phyloP scores from a whole-genome alignment of 768 basidiomycete genomes.

The Termitomyces sp. region DNA sequence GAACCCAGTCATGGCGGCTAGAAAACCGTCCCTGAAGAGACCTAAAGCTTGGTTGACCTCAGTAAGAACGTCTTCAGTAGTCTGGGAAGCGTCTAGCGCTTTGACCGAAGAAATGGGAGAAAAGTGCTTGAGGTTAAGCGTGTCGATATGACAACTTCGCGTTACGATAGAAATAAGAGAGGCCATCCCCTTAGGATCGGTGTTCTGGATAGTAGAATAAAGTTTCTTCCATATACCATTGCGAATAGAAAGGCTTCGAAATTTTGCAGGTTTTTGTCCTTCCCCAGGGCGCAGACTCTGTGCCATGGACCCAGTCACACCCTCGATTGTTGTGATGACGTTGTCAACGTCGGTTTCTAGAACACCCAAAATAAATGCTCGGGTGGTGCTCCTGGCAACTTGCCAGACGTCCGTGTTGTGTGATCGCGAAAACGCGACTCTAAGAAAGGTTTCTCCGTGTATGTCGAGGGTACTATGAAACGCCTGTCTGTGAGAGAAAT shows the following conservation, averaged over 20 bases:
- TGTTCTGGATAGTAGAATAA: constrained; percentile 55
- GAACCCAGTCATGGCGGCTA: constrained; percentile 57
- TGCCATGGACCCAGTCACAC: constrained; percentile 27
- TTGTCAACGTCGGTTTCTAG: constrained; percentile 29
- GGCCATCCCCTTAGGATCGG: constrained; percentile 56
- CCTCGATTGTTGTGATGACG: constrained; percentile 27
- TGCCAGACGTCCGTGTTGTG: constrained; percentile 33
- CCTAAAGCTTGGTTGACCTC: constrained; percentile 61
- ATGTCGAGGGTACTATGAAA: constrained; percentile 33
- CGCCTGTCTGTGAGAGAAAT: constrained; percentile 16
- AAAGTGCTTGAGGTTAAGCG: constrained; percentile 52
- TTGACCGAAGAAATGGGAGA: constrained; percentile 25
- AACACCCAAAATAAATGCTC: constrained; percentile 28
- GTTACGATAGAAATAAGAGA: constrained; percentile 58
- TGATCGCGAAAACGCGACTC: constrained; percentile 32
- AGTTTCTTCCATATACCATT: constrained; percentile 66
- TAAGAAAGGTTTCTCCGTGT: constrained; percentile 34
- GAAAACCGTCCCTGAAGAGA: constrained; percentile 58
- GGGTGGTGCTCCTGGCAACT: constrained; percentile 29
- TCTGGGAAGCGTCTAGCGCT: constrained; percentile 20
- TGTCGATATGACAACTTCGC: constrained; percentile 63
- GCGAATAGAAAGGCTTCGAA: constrained; percentile 40
- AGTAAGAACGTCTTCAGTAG: constrained; percentile 35
- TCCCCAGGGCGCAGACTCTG: constrained; percentile 12
- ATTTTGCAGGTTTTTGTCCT: constrained; percentile 11